A percentile compares a stretch with the other conserved stretches of the same genome.
phyloP scores from a whole-genome alignment of 202 grass and related monocot genomes.

The Cymbopogon flexuosus region DNA sequence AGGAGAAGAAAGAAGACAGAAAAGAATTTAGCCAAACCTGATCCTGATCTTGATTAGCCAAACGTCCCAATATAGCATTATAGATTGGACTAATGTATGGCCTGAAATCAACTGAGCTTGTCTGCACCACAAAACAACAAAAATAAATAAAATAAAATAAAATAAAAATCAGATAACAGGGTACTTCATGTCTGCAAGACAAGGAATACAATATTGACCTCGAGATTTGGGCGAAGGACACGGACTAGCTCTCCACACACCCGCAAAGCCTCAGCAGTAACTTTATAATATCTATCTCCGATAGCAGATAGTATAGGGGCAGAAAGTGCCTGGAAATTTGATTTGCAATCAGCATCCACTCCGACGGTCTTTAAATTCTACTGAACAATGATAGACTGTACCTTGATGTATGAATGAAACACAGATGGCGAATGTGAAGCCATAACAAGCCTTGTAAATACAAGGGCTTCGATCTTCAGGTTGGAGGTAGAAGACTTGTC shows the following conservation, averaged over 20 bases:
- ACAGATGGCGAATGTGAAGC: slow-evolving; percentile 86
- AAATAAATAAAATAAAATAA: background rate
- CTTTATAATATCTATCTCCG: slow-evolving; percentile 98
- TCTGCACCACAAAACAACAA: slow-evolving; percentile 43
- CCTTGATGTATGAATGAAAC: slow-evolving; percentile 95
- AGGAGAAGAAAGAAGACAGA: no score
- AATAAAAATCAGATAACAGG: background rate
- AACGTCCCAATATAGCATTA: slow-evolving; percentile 82
- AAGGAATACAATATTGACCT: slow-evolving; percentile 40
- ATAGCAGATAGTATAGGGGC: slow-evolving; percentile 84
- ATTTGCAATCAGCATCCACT: slow-evolving; percentile 20
- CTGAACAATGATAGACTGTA: slow-evolving; percentile 16
- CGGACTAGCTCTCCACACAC: slow-evolving; percentile 90
- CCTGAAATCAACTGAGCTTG: slow-evolving; percentile 57
- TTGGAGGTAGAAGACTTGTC: slow-evolving; percentile 98
- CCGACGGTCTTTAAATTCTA: background rate
- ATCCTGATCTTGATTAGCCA: slow-evolving; percentile 99
- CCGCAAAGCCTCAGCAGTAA: slow-evolving; percentile 95
- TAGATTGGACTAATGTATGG: slow-evolving; percentile 77
- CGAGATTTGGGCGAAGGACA: slow-evolving; percentile 79
- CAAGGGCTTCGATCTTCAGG: slow-evolving; percentile 95
- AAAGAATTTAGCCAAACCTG: slow-evolving; percentile 53
- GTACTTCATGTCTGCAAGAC: background rate
- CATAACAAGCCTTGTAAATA: slow-evolving; percentile 95
- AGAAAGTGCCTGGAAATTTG: slow-evolving; percentile 72